phyloP scores from a whole-genome alignment of 1,139 yeast genomes.

The Pichia norvegensis region DNA sequence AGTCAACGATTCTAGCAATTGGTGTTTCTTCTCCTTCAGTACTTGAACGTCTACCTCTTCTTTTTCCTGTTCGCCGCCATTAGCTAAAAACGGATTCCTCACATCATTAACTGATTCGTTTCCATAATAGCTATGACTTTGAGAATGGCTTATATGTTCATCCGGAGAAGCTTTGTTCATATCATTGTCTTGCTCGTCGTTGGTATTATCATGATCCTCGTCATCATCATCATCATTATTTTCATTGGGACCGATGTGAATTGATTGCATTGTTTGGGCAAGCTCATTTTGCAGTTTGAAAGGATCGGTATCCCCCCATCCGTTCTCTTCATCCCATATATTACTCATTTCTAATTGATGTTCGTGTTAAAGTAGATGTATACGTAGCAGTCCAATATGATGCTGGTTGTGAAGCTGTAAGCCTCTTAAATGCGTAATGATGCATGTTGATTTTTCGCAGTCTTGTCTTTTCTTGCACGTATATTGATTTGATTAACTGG shows the following conservation, averaged over 20 bases:
- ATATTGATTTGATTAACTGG: too few relatives aligned
- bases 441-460: not conserved
- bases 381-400: too few relatives aligned
- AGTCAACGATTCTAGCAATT: constrained; percentile 28
- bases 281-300: constrained; percentile 23
- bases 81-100: constrained; percentile 20
- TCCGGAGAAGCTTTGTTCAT: constrained; percentile 1
- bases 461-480: not conserved
- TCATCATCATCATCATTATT: constrained; percentile 5
- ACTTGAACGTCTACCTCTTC: constrained; percentile 18
- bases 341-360: not conserved
- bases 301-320: constrained; percentile 11
- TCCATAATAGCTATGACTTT: constrained; percentile 11
- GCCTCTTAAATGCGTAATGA: not conserved
- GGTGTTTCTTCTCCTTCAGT: constrained; percentile 24
- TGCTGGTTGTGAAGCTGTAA: too few relatives aligned
- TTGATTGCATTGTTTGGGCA: constrained; percentile 24
- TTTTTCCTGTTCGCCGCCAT: not conserved
- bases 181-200: constrained; percentile 1
- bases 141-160: not conserved
- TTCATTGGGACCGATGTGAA: constrained; percentile 12
- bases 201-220: constrained; percentile 1
- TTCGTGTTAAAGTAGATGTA: not conserved
- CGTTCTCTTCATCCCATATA: constrained; percentile 4
- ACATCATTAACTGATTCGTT: constrained; percentile 4